Base-by-base conservation (phyloP, 2,329 filamentous ascomycete genomes). In the Chrysosporium queenslandicum region DNA sequence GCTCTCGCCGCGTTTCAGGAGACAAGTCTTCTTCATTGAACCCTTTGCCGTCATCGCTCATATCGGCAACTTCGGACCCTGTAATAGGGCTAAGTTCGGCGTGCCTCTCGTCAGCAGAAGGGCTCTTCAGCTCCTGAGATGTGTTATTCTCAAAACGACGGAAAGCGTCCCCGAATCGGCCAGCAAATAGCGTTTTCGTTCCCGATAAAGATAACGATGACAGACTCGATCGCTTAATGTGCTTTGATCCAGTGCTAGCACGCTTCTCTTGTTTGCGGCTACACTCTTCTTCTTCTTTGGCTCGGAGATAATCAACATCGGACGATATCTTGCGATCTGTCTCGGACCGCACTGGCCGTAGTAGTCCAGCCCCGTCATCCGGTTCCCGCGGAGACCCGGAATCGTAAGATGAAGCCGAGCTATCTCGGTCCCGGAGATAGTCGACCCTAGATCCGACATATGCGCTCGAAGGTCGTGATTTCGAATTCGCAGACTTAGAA, bases 101-200 rank as follows among this genome's bases (percentile, higher is more conserved):
- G 46, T 72, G 69, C n/a, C 61, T 62, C 32, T 70, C 68, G 42
- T 74, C 72, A 1, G 70, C 60, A 68, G 76, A 68, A 67, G 74
- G 55, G 30, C 58, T 59, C 30, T 41, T 50, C 16, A 42, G 45
- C n/a, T 58, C 56, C 14, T 58, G 55, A 76, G 23, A 73, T n/a
- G 57, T 63, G 55, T 67, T 68, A 54, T 74, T 78, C 66, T 98
- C 92, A 60, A 97, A 97, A 4, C 86, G 80, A 63, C 91, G 88
- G 71, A 97, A 96, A 2, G 91, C 90, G 61, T 96, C 90, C 0
- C 90, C 88, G 66, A 97, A 96, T 60, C 85, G 88, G 21, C 89
- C 87, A 4, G 83, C 84, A n/a, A 96, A 74, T 34, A 94, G 81
- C 53, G 81, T 87, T 68, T 92, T 94, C 23, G 85, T 86, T 36